Percentiles rank a stretch among this genome's conserved stretches.
Conservation (phyloP, 1,139 yeast species). For the Tardiomyces blankii region DNA sequence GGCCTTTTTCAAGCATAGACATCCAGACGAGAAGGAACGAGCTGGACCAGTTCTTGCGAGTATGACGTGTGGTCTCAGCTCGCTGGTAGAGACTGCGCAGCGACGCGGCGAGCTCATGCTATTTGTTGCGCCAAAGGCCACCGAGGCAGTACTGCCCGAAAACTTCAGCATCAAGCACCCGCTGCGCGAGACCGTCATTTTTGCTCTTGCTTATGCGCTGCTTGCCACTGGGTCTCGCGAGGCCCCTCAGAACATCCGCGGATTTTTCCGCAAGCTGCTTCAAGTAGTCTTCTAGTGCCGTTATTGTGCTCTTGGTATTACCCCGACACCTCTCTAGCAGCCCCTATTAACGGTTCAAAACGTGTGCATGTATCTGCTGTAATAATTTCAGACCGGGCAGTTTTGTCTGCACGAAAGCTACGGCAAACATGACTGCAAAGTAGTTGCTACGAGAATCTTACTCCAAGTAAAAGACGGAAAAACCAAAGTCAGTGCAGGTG, state of each 20-base stretch:
- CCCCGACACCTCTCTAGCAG: too few relatives aligned
- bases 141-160: constrained; percentile 13
- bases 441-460: too few relatives aligned
- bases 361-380: too few relatives aligned
- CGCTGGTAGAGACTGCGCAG: constrained; percentile 27
- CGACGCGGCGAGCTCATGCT: constrained; percentile 34
- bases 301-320: too few relatives aligned
- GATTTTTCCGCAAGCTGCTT: constrained; percentile 13
- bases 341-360: too few relatives aligned
- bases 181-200: constrained; percentile 20
- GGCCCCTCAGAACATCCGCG: constrained; percentile 10
- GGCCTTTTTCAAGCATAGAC: constrained; percentile 16
- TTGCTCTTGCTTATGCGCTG: constrained; percentile 28
- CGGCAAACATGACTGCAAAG: too few relatives aligned
- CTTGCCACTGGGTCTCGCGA: constrained; percentile 13
- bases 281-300: constrained; percentile 11
- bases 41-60: constrained; percentile 29
- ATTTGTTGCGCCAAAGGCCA: constrained; percentile 32
- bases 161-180: constrained; percentile 17
- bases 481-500: too few relatives aligned
- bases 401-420: too few relatives aligned
- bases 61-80: constrained; percentile 15
- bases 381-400: too few relatives aligned
- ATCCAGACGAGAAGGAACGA: constrained; percentile 25
- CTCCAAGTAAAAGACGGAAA: too few relatives aligned